Evolutionary conservation across 2,329 filamentous ascomycete species (phyloP), one percentile per base, ranked within the genome.

Genomic region (Paraphaeosphaeria sporulosa): DNA sequence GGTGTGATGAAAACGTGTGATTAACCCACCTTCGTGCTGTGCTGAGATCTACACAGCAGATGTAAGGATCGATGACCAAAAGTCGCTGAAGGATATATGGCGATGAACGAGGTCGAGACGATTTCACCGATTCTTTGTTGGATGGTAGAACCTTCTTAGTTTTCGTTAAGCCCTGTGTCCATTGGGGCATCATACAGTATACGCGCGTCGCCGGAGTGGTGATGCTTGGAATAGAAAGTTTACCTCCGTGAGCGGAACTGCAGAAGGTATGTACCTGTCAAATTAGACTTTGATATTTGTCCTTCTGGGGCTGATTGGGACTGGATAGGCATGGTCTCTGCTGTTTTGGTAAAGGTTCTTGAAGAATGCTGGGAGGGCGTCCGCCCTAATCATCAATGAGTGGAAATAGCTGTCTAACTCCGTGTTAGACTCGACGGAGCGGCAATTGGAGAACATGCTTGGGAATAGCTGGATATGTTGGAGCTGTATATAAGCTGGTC

Each of bases 1-100:
- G 42, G 23, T 15, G 30, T 55, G 40, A 55, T 42, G 46, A 46
- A 54, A 38, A 21, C 52, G 42, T 36, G 52, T 42, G 52, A 55
- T 46, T n/a, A 40, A 55, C 38, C 42, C 23, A 38, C 30, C 52
- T 13, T 25, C 19, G 15, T 4, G 27, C 17, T 25, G 40, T 55
- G 40, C 52, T 46, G 52, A 46, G 23, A 46, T 55, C n/a, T 46
- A 55, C 40, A 17, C 21, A 30, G 12, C 46, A 38, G 42, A 17
- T 15, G 27, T 21, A 47, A 36, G 27, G 25, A 23, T 21, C 27
- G 42, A 42, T 19, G 1, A 25, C 42, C 23, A 36, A 19, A 32
- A 23, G 3, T 17, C 30, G 25, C 36, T 19, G 19, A 2, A 30
- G 12, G 13, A 13, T 47, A 10, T 30, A 3, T 7, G 21, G 15